Evolutionary conservation across 2,329 filamentous ascomycete genomes (phyloP), one percentile per base, ranked within the genome.

Genomic region (Colletotrichum australisinense): DNA sequence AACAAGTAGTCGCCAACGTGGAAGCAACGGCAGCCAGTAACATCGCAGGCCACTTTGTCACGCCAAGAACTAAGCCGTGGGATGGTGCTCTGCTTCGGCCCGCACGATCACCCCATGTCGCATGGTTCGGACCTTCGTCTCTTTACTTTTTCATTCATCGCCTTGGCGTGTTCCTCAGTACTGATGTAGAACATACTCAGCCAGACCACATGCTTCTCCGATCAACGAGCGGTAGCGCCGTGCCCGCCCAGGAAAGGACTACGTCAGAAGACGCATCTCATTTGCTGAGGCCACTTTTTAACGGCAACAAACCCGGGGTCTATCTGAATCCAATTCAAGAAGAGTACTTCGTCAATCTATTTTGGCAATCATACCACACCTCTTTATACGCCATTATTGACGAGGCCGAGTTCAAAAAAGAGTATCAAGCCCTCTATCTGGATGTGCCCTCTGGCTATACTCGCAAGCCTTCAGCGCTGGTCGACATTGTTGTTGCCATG

Each of bases 401-500:
- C 24, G 84, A 87, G 72, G 72, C 76, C 4, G 83, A 85, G 42
- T 88, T 88, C 70, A 82, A 80, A 62, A 79, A 79, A 9, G 81
- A 87, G 67, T 86, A 87, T 70, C 77, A 81, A 7, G 84, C 83
- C 0, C 78, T 87, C 8, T 86, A 84, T 83, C 77, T 67, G 9
- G 71, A 76, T 12, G 83, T 83, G 66, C 57, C 38, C 3, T 6
- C 24, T 7, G 49, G 60, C 1, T 16, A 49, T 32, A 9, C n/a
- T 30, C 60, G 60, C 16, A 63, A 52, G 9, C 80, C 84, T 2
- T 89, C 87, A 3, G 83, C 88, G 1, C 80, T 89, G 0, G 85
- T 87, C 1, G 88, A 89, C 70, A 88, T 89, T 28, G 78, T 89
- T 42, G 77, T 89, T 19, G 88, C 88, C 0, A 69, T 89, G 11